Base-by-base conservation (phyloP, 257 asterid species). In the Marsdenia floribunda region DNA sequence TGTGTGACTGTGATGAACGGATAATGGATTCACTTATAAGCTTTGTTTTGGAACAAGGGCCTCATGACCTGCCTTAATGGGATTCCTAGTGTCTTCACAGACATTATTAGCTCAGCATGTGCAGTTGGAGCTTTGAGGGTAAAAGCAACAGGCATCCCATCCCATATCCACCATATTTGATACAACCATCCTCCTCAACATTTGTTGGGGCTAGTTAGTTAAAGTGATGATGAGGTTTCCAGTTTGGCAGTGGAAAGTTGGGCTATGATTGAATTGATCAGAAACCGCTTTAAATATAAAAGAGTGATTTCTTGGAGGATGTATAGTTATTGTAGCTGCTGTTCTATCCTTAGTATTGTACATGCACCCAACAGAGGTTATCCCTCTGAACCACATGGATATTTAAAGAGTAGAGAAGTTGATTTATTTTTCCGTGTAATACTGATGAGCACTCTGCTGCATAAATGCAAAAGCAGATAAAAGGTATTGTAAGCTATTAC, bases 311-410 rank as follows among this genome's bases (percentile, higher is more conserved):
- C 42, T 42, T 24, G 44, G 29, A 50, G 26, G 69, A 55, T 18
- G 59, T 66, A 55, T 61, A 71, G 57, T 49, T 49, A 40, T 40
- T 72, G 29, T 55, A 72, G 81, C 38, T 18, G 26, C 70, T 77
- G 81, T 42, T 42, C 47, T 65, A 50, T 63, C 40, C 58, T 1
- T 47, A 33, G 40, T 52, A 42, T 29, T 71, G 68, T 77, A 77
- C 61, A 77, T 65, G 69, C 77, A 77, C 73, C 57, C 55, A 44
- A 53, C 13, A 42, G 26, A 42, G 69, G 73, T 42, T 40, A 60
- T 65, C 73, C 37, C 46, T 16, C 59, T 22, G 15, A 71, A 49
- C 19, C 52, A 66, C 37, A 61, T n/a, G 35, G 61, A 71, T 33
- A 35, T 55, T 49, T 59, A 67, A 70, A 59, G 72, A 65, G 19